A percentile compares a stretch with the other conserved stretches of the same genome.
phyloP scores from a whole-genome alignment of 768 basidiomycete genomes.

The Termitomyces sp. region DNA sequence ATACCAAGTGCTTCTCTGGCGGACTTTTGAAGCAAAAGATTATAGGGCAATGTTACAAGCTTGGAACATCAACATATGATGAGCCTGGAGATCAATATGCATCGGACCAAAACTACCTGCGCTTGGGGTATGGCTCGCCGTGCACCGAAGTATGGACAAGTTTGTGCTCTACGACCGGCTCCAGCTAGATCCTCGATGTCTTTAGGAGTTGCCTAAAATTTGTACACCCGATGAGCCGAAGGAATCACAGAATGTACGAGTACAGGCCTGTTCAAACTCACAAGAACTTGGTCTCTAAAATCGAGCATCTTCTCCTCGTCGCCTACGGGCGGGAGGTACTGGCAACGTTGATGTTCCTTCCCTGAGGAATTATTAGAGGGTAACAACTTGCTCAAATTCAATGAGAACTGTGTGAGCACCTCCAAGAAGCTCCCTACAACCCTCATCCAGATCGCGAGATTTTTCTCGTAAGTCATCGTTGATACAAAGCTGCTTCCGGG shows the following conservation, averaged over 20 bases:
- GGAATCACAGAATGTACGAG: background rate
- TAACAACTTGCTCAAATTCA: background rate
- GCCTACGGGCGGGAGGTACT: constrained; percentile 65
- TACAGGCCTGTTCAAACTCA: constrained; percentile 28
- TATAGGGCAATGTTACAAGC: constrained; percentile 94
- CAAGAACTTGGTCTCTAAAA: constrained; percentile 85
- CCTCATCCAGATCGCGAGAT: constrained; percentile 77
- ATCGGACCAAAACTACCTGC: constrained; percentile 47
- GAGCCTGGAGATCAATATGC: background rate
- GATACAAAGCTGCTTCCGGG: constrained; percentile 90
- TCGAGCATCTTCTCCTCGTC: constrained; percentile 75
- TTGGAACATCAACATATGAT: constrained; percentile 23
- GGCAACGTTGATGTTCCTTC: constrained; percentile 68
- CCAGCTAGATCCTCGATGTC: constrained; percentile 92
- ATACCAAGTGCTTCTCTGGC: constrained; percentile 89
- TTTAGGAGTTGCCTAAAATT: constrained; percentile 71
- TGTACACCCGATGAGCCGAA: background rate
- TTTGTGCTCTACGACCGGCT: constrained; percentile 62
- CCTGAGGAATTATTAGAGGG: constrained; percentile 30
- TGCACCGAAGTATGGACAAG: constrained; percentile 93
- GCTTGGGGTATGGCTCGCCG: constrained; percentile 86
- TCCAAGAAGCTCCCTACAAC: constrained; percentile 75
- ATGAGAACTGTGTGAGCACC: constrained; percentile 37
- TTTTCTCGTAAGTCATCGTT: constrained; percentile 71
- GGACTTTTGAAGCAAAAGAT: constrained; percentile 77